Base-by-base conservation (phyloP, 2,329 filamentous ascomycete species). In the Metarhizium humberi region DNA sequence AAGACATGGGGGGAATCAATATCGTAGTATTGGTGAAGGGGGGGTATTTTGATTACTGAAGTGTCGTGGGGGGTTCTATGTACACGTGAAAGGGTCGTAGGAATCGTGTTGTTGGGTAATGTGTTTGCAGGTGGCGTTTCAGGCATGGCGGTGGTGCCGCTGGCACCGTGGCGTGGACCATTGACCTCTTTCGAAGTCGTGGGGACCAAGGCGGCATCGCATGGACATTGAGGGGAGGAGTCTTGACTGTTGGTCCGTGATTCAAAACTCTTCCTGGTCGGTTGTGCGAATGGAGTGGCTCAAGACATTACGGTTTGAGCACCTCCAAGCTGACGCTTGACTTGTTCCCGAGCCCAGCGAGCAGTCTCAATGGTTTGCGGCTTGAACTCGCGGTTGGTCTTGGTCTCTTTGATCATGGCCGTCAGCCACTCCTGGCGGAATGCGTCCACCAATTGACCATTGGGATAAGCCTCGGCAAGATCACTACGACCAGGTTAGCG, bases 291-390 rank as follows among this genome's bases (percentile, higher is more conserved):
- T 69, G 63, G 79, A 60, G 73, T 20, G 73, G 13, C 43, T 63
- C 79, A 74, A 54, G 75, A 70, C 78, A 83, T 82, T 63, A 79
- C 74, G 54, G 63, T 58, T 69, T 75, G 63, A 67, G 69, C 51
- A 60, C 81, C 81, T 56, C 80, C 79, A 53, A 85, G 74, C 73
- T 99, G 94, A 65, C 90, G 88, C 81, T 96, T 97, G 71, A 97
- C 92, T 71, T 96, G 91, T 74, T 97, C 94, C 58, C 92, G 87
- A 60, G 94, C 92, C 94, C 94, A 99, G 65, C 92, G 88, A 68
- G 94, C 94, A 50, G 94, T 97, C 62, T 96, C 90, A 61, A 94
- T 86, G 3, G 94, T 99, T 60, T 92, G 88, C 32, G 81, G 67
- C 63, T 85, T 81, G 76, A 89, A 96, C 50, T 97, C 92, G 63